These are phyloP conservation scores for Pseudogymnoascus sp. DNA, from an alignment of 2,329 filamentous ascomycete genomes.

Conservation along the genomic window DNA sequence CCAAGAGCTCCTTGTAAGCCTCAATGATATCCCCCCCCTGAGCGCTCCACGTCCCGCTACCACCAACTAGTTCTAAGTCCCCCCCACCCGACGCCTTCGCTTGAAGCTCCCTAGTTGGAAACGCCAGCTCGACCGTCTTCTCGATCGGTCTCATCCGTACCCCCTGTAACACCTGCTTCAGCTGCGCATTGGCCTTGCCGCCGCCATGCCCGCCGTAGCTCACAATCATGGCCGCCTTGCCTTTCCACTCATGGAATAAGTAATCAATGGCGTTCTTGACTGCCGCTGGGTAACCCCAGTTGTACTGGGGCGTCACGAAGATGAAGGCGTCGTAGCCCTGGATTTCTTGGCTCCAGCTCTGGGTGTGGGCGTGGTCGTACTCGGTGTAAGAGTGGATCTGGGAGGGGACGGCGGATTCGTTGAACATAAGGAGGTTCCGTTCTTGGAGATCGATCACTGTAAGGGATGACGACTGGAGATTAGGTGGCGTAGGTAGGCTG, in stretches of 20 bases:
- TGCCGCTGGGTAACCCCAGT: conserved; percentile 36
- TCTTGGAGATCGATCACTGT: conserved; percentile 26
- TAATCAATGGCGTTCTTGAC: conserved; percentile 42
- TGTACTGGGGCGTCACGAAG: conserved; percentile 37
- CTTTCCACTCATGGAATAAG: conserved; percentile 38
- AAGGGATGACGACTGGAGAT: conserved; percentile 18
- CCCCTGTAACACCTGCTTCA: conserved; percentile 28
- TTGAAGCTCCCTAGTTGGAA: conserved; percentile 22
- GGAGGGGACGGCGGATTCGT: conserved; percentile 32
- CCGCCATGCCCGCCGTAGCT: conserved; percentile 37
- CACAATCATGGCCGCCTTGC: conserved; percentile 36
- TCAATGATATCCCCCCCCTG: neutral
- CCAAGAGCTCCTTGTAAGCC: conserved; percentile 4
- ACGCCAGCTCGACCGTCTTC: conserved; percentile 24
- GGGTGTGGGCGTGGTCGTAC: conserved; percentile 30
- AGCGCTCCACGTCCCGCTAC: conserved; percentile 9
- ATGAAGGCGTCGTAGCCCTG: conserved; percentile 30
- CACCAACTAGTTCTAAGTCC: conserved; percentile 22
- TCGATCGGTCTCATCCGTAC: conserved; percentile 29
- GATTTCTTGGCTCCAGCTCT: conserved; percentile 31
- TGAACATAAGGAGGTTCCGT: conserved; percentile 30
- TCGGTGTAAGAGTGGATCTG: conserved; percentile 24
- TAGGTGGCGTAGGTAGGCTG: conserved; percentile 15
- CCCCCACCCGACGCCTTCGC: conserved; percentile 20
- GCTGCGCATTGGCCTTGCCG: conserved; percentile 29